Evolutionary conservation across 306 rosid species (phyloP), one percentile per base, ranked within the genome.

Genomic region (Fagus crenata): DNA sequence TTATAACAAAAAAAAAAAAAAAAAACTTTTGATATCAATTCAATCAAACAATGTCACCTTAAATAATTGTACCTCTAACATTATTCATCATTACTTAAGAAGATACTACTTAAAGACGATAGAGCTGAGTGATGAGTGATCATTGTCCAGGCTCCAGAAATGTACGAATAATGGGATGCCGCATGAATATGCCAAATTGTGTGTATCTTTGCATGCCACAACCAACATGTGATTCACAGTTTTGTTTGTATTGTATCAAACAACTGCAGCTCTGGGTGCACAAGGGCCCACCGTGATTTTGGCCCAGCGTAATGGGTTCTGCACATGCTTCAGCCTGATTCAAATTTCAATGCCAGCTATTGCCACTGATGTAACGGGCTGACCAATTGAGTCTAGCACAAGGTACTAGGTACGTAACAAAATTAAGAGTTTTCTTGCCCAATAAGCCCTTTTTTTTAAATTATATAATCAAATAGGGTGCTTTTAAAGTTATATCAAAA

Each of bases 161-260:
- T 46, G 65, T 14, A 65, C 78, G 56, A 74, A 71, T 6, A 70
- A 49, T 15, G 71, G 61, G 15, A 63, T 63, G 18, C 8, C 7
- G 31, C 36, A 40, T 3, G 69, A 7, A 33, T 15, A 5, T 55
- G 68, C 43, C 68, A 51, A 67, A 33, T 1, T 17, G 14, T 13
- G 53, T 60, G 68, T 36, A 49, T 13, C 69, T 64, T 46, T 32
- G 53, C 32, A 32, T 3, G 7, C 3, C 18, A 4, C 13, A 17
- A 61, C 77, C 5, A 7, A 46, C 90, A 75, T 85, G 91, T 85
- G 91, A 88, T 69, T 69, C 32, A 49, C 53, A 0, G 1, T 69
- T 80, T 67, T 77, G 79, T 74, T 64, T 28, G 46, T 80, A 80
- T 78, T 67, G 73, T 37, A 60, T 11, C 49, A 51, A 69, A 76